phyloP scores from a whole-genome alignment of 495 filamentous ascomycete genomes.

The Talaromyces liani region DNA sequence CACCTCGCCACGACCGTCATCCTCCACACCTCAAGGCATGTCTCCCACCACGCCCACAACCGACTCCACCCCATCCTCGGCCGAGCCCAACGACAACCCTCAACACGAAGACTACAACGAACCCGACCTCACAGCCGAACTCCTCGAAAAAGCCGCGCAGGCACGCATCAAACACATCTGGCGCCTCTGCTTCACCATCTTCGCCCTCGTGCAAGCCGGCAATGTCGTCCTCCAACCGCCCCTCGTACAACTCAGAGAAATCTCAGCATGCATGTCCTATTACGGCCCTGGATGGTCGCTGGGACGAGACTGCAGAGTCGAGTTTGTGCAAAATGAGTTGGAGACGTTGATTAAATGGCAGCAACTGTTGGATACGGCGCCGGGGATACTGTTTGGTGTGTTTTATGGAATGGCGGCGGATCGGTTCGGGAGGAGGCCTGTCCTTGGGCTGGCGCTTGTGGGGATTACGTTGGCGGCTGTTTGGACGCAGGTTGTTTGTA shows the following conservation, averaged over 20 bases:
- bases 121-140: background rate
- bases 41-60: background rate
- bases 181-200: slow-evolving; percentile 7
- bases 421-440: slow-evolving; percentile 57
- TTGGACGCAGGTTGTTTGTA: slow-evolving; percentile 8
- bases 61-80: background rate
- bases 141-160: background rate
- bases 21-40: background rate
- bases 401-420: slow-evolving; percentile 61
- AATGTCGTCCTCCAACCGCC: slow-evolving; percentile 8
- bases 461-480: slow-evolving; percentile 44
- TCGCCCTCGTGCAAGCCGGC: slow-evolving; percentile 5
- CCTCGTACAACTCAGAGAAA: slow-evolving; percentile 2
- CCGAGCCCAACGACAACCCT: background rate
- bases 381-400: slow-evolving; percentile 14
- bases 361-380: slow-evolving; percentile 5
- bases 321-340: slow-evolving; percentile 4
- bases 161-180: slow-evolving; percentile 1
- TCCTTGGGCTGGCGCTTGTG: slow-evolving; percentile 52
- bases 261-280: background rate
- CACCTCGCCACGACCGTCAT: background rate
- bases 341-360: slow-evolving; percentile 5
- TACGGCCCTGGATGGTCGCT: slow-evolving; percentile 5
- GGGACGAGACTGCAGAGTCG: slow-evolving; percentile 5
- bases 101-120: too few species aligned